These are phyloP conservation scores for Phytopythium ostracodes DNA, from an alignment of 352 stramenopile genomes.

Conservation along the genomic window DNA sequence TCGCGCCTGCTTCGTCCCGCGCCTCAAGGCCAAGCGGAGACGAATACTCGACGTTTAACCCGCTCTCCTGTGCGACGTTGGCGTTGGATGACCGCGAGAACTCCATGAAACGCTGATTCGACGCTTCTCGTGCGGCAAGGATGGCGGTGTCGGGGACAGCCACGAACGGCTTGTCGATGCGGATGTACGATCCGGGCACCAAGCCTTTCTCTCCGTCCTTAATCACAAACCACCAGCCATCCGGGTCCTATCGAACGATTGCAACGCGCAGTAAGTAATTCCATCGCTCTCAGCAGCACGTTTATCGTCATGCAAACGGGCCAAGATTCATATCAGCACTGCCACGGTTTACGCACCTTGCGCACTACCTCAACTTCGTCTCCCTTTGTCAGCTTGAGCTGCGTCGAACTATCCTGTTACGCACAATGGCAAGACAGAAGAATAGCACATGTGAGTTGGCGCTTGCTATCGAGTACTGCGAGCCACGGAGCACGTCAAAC, in stretches of 20 bases:
- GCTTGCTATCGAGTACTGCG: background rate
- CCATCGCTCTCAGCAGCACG: background rate
- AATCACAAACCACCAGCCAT: constrained; percentile 83
- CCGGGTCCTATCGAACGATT: constrained; percentile 29
- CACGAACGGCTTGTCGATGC: constrained; percentile 61
- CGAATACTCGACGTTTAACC: constrained; percentile 25
- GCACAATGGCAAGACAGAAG: background rate
- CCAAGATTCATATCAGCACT: background rate
- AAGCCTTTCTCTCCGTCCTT: constrained; percentile 75
- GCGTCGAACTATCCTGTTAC: constrained; percentile 45
- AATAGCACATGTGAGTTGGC: background rate
- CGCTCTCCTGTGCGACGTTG: constrained; percentile 21
- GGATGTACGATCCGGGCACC: constrained; percentile 72
- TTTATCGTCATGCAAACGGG: background rate
- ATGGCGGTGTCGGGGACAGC: constrained; percentile 55
- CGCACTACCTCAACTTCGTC: constrained; percentile 74
- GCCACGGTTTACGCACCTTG: constrained; percentile 21
- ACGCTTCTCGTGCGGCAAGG: constrained; percentile 63
- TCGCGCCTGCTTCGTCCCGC: constrained; percentile 23
- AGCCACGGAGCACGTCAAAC: constrained; percentile 1
- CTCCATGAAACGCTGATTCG: constrained; percentile 70
- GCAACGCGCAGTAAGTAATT: background rate
- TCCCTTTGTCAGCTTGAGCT: constrained; percentile 65
- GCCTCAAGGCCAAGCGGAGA: constrained; percentile 32
- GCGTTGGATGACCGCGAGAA: constrained; percentile 26